Evolutionary conservation across 192 early-diverging fungal species (phyloP).

Genomic region (Helicostylum pulchrum): DNA sequence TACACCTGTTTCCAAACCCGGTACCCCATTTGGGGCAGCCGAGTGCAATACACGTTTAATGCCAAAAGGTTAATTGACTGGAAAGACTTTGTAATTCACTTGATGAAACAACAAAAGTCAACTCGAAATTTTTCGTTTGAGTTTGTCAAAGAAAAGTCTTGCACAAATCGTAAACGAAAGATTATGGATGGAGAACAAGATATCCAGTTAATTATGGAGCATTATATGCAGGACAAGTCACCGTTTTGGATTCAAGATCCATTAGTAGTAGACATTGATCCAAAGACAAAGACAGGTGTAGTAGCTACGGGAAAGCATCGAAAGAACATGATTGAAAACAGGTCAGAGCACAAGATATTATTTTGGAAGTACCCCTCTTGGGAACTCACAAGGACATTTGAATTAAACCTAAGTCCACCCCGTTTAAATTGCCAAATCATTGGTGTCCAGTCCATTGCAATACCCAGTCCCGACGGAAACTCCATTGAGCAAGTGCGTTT

Average conservation of each 20-base stretch:
- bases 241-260: constrained; percentile 37
- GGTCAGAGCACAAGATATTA: constrained; percentile 32
- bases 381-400: constrained; percentile 25
- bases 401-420: constrained; percentile 26
- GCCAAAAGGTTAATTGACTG: constrained; percentile 20
- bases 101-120: constrained; percentile 16
- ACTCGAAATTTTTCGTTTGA: constrained; percentile 13
- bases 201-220: not conserved
- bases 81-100: constrained; percentile 29
- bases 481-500: constrained; percentile 14
- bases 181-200: not conserved
- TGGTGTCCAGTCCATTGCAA: constrained; percentile 28
- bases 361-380: constrained; percentile 38
- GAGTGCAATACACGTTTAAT: constrained; percentile 15
- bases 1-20: constrained; percentile 20
- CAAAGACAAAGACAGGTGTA: constrained; percentile 19
- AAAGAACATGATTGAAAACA: not conserved
- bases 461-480: not conserved
- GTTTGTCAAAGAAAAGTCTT: constrained; percentile 1
- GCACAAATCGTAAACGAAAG: not conserved
- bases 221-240: not conserved
- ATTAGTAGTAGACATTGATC: constrained; percentile 32
- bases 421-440: constrained; percentile 31
- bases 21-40: constrained; percentile 21
- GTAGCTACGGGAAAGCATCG: constrained; percentile 39